Base-by-base conservation (phyloP, 768 basidiomycete genomes). In the Mrakia frigida region DNA sequence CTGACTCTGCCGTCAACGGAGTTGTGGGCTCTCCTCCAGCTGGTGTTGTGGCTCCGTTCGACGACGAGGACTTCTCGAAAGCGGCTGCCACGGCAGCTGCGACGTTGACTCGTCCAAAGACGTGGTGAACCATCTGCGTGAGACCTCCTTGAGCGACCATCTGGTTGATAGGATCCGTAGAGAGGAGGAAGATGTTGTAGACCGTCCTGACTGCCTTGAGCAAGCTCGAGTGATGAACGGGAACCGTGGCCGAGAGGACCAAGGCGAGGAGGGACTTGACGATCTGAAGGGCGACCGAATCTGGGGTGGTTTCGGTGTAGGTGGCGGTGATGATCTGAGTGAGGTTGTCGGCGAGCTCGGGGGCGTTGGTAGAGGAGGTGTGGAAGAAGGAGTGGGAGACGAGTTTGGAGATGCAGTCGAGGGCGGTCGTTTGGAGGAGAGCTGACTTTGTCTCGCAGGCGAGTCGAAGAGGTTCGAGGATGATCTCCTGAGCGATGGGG, bases 131-230 rank as follows among this genome's bases (percentile, higher is more conserved):
- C 90, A 99, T 98, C 83, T 99, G 97, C 0, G 94, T 94, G 25
- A 99, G 87, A 25, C 95, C 94, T 28, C 96, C 97, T 83, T 99
- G 97, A 25, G 97, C 97, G 52, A 99, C 96, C 86, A 92, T 95
- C 84, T 98, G 97, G 80, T 96, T 98, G 70, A 94, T 91, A 6
- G 91, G 88, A 81, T 96, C 93, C 31, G 88, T 87, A 80, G 93
- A 94, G 77, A 98, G 87, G 37, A 99, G 86, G 83, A 98, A 99
- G 77, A 99, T 90, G 82, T 99, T 98, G 85, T 98, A 99, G 5
- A 99, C 97, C 28, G 97, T 98, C 67, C 97, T 88, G 43, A 99
- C 92, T 39, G 94, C 94, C 83, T 98, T 98, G 79, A 99, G 88
- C 61, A 99, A 86, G 16, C 93, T 92, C 6, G 94, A 97, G 82